Conservation (phyloP, 805 yeast genomes). For the Zygoascus biomembranicola region DNA sequence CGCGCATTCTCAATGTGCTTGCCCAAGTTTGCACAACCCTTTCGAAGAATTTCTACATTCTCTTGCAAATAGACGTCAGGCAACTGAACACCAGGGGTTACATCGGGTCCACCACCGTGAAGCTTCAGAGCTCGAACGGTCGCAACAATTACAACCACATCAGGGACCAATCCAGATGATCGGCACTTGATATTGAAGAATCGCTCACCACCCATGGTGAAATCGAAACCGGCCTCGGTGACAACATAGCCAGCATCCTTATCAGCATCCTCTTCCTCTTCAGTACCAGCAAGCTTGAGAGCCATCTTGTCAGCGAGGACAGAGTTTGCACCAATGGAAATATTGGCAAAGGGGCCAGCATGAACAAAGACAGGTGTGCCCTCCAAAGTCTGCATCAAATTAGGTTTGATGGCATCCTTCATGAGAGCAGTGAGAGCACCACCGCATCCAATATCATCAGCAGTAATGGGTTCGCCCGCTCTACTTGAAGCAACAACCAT, state of each 20-base stretch:
- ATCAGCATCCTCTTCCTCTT: slow-evolving; percentile 32
- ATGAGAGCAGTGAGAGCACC: slow-evolving; percentile 92
- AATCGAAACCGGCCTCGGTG: slow-evolving; percentile 97
- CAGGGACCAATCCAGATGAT: slow-evolving; percentile 79
- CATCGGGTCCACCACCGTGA: slow-evolving; percentile 97
- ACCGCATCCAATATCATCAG: slow-evolving; percentile 91
- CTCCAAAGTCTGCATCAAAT: slow-evolving; percentile 92
- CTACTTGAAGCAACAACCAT: slow-evolving; percentile 81
- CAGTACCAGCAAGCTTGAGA: slow-evolving; percentile 74
- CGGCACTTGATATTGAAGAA: slow-evolving; percentile 94
- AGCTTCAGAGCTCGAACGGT: slow-evolving; percentile 94
- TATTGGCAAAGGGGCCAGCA: slow-evolving; percentile 97
- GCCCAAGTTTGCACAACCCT: slow-evolving; percentile 80
- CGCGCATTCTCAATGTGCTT: slow-evolving; percentile 85
- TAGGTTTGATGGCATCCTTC: slow-evolving; percentile 95
- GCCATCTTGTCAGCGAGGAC: slow-evolving; percentile 91
- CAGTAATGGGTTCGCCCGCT: slow-evolving; percentile 76
- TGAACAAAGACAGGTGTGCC: slow-evolving; percentile 97
- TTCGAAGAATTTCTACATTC: slow-evolving; percentile 65
- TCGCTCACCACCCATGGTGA: slow-evolving; percentile 99
- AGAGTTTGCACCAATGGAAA: slow-evolving; percentile 93
- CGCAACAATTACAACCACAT: slow-evolving; percentile 88
- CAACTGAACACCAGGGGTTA: slow-evolving; percentile 83
- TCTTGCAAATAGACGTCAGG: slow-evolving; percentile 77
- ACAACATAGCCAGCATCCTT: slow-evolving; percentile 67